Evolutionary conservation across 1,284 basidiomycete genomes (phyloP).

Genomic region (Ustilago sp.): DNA sequence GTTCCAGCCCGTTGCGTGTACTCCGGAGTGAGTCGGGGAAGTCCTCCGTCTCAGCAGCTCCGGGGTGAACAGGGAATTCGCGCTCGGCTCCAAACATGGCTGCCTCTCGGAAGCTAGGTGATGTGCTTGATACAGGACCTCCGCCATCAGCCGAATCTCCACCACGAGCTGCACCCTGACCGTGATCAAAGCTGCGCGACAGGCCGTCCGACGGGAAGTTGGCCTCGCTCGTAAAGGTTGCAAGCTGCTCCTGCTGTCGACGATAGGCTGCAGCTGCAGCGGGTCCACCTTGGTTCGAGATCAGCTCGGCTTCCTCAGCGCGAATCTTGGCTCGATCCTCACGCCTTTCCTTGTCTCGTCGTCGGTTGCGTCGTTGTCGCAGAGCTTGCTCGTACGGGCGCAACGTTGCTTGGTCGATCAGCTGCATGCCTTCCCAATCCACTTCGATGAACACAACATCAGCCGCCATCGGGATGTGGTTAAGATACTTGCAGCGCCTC

Average conservation of each 20-base stretch:
- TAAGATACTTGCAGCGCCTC: slow-evolving; percentile 93
- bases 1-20: slow-evolving; percentile 25
- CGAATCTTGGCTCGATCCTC: slow-evolving; percentile 63
- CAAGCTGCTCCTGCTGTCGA: slow-evolving; percentile 42
- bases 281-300: slow-evolving; percentile 36
- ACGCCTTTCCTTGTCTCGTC: slow-evolving; percentile 56
- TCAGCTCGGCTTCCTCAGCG: slow-evolving; percentile 58
- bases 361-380: slow-evolving; percentile 51
- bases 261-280: slow-evolving; percentile 49
- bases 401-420: slow-evolving; percentile 52
- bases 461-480: slow-evolving; percentile 88
- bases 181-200: slow-evolving; percentile 46
- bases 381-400: slow-evolving; percentile 62
- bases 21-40: slow-evolving; percentile 56
- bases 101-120: slow-evolving; percentile 63
- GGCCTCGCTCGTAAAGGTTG: slow-evolving; percentile 38
- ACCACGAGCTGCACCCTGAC: slow-evolving; percentile 9
- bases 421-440: slow-evolving; percentile 72
- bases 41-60: slow-evolving; percentile 46
- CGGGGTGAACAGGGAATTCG: slow-evolving; percentile 64
- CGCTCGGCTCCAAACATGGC: slow-evolving; percentile 66
- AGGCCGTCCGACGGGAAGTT: slow-evolving; percentile 52
- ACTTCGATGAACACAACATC: slow-evolving; percentile 96
- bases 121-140: slow-evolving; percentile 21
- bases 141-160: slow-evolving; percentile 11